These are phyloP conservation scores for Pyrenopolyporus hunteri DNA, from an alignment of 495 filamentous ascomycete genomes.

Conservation along the genomic window DNA sequence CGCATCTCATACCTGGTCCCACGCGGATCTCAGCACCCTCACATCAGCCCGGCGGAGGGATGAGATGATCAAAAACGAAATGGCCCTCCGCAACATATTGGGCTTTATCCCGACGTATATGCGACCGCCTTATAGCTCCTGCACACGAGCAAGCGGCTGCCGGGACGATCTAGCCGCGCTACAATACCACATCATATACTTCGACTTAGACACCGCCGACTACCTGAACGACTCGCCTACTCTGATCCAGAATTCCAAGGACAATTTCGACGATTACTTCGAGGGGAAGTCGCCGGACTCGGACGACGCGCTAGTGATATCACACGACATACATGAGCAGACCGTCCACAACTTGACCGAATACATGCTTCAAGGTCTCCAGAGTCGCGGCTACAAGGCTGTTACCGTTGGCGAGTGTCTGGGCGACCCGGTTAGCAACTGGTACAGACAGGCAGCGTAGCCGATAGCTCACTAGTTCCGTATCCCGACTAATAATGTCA, in stretches of 20 bases:
- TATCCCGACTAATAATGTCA: not conserved
- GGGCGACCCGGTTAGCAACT: conserved; percentile 46
- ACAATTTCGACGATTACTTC: conserved; percentile 58
- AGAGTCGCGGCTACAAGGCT: conserved; percentile 55
- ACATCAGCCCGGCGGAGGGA: conserved; percentile 52
- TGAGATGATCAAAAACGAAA: conserved; percentile 72
- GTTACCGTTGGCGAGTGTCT: conserved; percentile 53
- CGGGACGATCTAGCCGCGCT: conserved; percentile 56
- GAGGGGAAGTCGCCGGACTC: conserved; percentile 21
- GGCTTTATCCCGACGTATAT: conserved; percentile 78
- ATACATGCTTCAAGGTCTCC: conserved; percentile 65
- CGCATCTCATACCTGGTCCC: conserved; percentile 77
- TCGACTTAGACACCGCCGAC: conserved; percentile 72
- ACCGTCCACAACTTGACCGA: conserved; percentile 69
- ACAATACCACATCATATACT: conserved; percentile 69
- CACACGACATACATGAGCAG: conserved; percentile 71
- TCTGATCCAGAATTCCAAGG: conserved; percentile 65
- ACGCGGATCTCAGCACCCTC: conserved; percentile 65
- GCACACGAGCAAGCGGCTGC: conserved; percentile 54
- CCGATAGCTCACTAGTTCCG: not conserved
- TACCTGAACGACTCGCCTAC: conserved; percentile 62
- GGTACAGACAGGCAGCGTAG: conserved; percentile 47
- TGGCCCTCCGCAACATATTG: conserved; percentile 70
- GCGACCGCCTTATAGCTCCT: conserved; percentile 73
- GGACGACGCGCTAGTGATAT: conserved; percentile 48